Conservation (phyloP, 331 rosid species). For the Acacia concinna region DNA sequence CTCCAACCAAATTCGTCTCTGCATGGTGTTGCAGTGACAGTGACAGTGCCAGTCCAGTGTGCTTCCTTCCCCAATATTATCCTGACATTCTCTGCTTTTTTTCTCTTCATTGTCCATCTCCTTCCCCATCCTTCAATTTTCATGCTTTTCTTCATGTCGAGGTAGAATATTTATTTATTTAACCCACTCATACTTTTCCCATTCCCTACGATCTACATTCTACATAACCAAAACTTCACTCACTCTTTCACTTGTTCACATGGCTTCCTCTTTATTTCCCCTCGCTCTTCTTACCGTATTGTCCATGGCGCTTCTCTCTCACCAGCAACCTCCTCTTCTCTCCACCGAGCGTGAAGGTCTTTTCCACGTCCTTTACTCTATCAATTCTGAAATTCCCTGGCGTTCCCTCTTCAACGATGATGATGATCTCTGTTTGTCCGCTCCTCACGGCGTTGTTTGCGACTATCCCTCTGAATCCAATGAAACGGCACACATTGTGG, state of each 20-base stretch:
- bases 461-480: slow-evolving; percentile 39
- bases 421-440: slow-evolving; percentile 58
- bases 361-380: slow-evolving; percentile 52
- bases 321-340: slow-evolving; percentile 48
- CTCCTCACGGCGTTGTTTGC: slow-evolving; percentile 78
- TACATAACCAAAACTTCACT: background rate
- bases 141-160: background rate
- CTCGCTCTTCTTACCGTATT: slow-evolving; percentile 21
- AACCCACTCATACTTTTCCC: background rate
- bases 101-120: background rate
- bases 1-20: background rate
- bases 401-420: slow-evolving; percentile 54
- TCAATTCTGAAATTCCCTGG: slow-evolving; percentile 72
- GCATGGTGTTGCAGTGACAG: background rate
- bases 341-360: slow-evolving; percentile 51
- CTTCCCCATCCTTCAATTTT: background rate
- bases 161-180: slow-evolving; percentile 5
- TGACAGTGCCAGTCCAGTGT: background rate
- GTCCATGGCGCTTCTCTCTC: slow-evolving; percentile 24
- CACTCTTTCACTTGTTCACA: background rate
- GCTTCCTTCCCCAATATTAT: slow-evolving; percentile 14
- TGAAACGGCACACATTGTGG: slow-evolving; percentile 51
- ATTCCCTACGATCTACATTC: background rate
- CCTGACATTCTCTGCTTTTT: slow-evolving; percentile 22
- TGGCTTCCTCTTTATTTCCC: slow-evolving; percentile 34